Evolutionary conservation across 2,329 filamentous ascomycete genomes (phyloP), one percentile per base, ranked within the genome.

Genomic region (Aspergillus alliaceus): DNA sequence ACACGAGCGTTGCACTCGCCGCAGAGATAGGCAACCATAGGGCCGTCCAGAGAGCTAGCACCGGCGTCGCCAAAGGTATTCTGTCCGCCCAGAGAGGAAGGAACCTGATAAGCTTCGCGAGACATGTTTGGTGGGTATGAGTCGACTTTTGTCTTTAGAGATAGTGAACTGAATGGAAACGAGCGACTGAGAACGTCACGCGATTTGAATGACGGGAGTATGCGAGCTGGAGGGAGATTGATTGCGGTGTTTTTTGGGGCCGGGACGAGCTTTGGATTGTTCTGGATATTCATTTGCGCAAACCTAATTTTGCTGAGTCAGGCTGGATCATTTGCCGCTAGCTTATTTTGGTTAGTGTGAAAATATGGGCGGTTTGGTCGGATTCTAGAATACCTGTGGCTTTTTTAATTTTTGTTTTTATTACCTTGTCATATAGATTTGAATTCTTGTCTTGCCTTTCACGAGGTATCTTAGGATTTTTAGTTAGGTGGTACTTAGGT

Each of bases 1-100:
- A 93, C 90, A 66, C 90, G 88, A 61, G 85, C 82, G 58, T 90
- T 90, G 81, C 91, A 96, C 78, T 96, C 91, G 72, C 90, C 91
- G 80, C 90, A 96, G 66, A 86, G 80, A 75, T 90, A 91, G 65
- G 83, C 81, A 75, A 89, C 89, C 48, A 80, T 76, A 61, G 85
- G 80, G 49, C 83, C 83, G 58, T 81, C 79, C 63, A 71, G 63
- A 56, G 73, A 69, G 62, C 72, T 75, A 58, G 79, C 77, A 56
- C 77, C 76, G 54, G 76, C 74, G 57, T 72, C 74, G 66, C 78
- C 77, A 67, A 73, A 74, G 62, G 68, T 65, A 57, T 69, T 75
- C 60, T 74, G 71, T 51, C 69, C 69, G 54, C 77, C 73, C 66
- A 80, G 78, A n/a, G 55, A 44, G 56, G 85, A 83, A 53, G 90